Evolutionary conservation across 441 rosid genomes (phyloP).

Genomic region (Erodium moschatum): DNA sequence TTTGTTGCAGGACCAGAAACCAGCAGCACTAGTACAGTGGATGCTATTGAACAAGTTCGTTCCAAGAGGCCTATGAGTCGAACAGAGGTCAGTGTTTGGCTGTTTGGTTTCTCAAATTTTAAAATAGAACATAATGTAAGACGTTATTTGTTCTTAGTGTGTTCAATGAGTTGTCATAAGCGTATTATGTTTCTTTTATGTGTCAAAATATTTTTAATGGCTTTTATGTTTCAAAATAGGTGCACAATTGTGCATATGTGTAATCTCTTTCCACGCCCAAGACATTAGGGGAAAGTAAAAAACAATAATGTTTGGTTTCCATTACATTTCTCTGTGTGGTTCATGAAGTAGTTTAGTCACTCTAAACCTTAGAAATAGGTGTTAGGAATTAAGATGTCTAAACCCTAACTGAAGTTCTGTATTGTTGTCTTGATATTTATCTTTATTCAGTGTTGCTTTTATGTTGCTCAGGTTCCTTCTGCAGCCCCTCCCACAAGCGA

Average conservation of each 20-base stretch:
- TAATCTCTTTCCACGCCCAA: background rate
- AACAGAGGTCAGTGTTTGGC: slow-evolving; percentile 54
- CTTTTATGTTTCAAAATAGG: no score
- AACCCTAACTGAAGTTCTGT: background rate
- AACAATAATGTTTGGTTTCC: background rate
- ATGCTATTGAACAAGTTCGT: slow-evolving; percentile 60
- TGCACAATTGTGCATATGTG: background rate
- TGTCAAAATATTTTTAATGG: background rate
- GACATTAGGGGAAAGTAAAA: background rate
- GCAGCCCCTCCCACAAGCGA: slow-evolving; percentile 41
- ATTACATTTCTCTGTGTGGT: background rate
- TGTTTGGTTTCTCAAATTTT: slow-evolving; percentile 16
- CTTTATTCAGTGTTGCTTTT: slow-evolving; percentile 16
- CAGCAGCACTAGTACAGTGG: slow-evolving; percentile 49
- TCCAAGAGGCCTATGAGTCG: slow-evolving; percentile 85
- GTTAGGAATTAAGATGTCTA: slow-evolving; percentile 8
- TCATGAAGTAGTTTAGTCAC: background rate
- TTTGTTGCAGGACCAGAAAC: slow-evolving; percentile 39
- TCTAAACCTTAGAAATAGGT: slow-evolving; percentile 2
- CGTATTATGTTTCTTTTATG: no score
- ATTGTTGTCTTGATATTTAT: background rate
- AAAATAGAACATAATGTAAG: background rate
- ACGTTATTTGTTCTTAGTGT: background rate
- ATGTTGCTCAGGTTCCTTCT: slow-evolving; percentile 58
- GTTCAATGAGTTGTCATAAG: background rate